Base-by-base conservation (phyloP, 2,329 filamentous ascomycete species). In the Raffaelea deltoideospora region DNA sequence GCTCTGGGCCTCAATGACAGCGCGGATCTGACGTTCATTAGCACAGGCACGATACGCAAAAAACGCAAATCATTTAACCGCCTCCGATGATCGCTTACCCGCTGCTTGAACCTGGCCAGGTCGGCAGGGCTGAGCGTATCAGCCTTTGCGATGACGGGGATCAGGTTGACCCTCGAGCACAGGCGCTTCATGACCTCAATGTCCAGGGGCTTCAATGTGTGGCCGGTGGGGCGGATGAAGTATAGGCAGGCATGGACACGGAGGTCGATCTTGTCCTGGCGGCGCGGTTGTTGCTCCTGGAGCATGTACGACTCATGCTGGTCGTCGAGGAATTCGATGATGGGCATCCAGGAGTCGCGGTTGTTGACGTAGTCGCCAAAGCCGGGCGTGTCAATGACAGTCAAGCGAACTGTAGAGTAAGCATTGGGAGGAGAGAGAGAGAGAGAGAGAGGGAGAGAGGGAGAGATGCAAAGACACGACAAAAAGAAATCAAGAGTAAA, bases 331-430 rank as follows among this genome's bases (percentile, higher is more conserved):
- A 98, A 98, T 65, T 98, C 90, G 63, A 98, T 96, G 58, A 98
- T 96, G 58, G 90, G 90, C 74, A 94, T 92, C 90, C 90, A 98
- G 45, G 90, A 96, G 64, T 98, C 90, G 56, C 88, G 83, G 76
- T 98, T 98, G 80, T 98, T 98, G 60, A 98, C 90, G 58, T 98
- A 98, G 74, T 98, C 90, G 61, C 90, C 90, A 56, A 98, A 98
- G 51, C 90, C 90, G 53, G 90, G 90, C 46, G 90, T 98, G 61
- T 98, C 90, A 58, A 98, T 98, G 54, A 98, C 90, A 47, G 90
- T 98, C 56, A 98, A 68, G 58, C 90, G 90, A 58, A 98, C 90
- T 96, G 55, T 13, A 14, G 10, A 18, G 28, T 38, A 18, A 38
- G 26, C 20, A 6, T 19, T 9, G 5, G 1, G 33, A 7, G 7